Percentiles rank a stretch among this genome's conserved stretches.
Conservation (phyloP, 768 basidiomycete species). For the Tricholoma terreum region DNA sequence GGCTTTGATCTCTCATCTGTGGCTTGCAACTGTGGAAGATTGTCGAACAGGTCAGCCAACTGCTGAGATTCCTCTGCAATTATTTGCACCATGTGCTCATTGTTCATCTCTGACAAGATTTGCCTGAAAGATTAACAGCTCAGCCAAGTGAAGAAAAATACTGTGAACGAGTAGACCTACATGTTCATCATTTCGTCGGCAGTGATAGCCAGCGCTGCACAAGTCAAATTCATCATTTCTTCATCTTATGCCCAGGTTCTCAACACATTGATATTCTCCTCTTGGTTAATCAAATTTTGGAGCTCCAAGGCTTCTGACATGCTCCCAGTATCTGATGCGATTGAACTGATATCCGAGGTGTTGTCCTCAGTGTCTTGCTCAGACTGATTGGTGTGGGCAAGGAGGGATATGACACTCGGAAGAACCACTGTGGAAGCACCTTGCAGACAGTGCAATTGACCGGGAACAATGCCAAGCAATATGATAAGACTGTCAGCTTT, state of each 20-base stretch:
- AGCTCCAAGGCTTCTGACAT: not conserved
- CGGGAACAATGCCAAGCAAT: slow-evolving; percentile 12
- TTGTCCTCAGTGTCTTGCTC: not conserved
- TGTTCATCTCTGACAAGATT: no score
- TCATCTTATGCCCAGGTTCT: not conserved
- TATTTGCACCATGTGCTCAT: no score
- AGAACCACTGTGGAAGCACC: not conserved
- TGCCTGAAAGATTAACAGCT: no score
- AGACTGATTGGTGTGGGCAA: no score
- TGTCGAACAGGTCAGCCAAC: no score
- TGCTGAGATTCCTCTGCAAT: no score
- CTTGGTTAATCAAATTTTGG: not conserved
- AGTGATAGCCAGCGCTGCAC: not conserved
- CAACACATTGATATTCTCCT: not conserved
- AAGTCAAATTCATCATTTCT: not conserved
- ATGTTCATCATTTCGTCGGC: not conserved
- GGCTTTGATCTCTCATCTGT: no score
- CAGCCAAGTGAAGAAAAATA: no score
- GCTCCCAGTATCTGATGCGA: not conserved
- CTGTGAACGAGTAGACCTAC: not conserved
- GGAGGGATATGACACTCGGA: not conserved
- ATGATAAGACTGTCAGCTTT: slow-evolving; percentile 20
- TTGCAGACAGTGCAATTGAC: not conserved
- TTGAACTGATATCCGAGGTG: not conserved
- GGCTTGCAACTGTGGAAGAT: no score